A percentile compares a stretch with the other conserved stretches of the same genome.
Conservation (phyloP, 1,284 basidiomycete species). For the Schizopora paradoxa region DNA sequence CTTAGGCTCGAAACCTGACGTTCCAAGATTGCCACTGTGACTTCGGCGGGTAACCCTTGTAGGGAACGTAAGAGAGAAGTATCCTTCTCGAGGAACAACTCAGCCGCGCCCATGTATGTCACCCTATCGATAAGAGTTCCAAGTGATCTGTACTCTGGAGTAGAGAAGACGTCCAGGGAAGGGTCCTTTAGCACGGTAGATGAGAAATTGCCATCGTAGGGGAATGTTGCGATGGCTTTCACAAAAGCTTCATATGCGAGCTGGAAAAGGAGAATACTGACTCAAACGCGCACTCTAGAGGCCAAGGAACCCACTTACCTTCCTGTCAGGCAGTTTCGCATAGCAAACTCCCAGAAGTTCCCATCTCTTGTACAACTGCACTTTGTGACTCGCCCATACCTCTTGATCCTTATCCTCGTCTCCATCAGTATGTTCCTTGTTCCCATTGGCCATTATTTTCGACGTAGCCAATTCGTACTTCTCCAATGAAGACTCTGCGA, state of each 20-base stretch:
- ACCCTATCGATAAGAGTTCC: constrained; percentile 54
- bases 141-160: constrained; percentile 49
- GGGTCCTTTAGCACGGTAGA: neutral
- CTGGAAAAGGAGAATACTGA: neutral
- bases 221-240: constrained; percentile 3
- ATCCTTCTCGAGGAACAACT: constrained; percentile 46
- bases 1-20: constrained; percentile 53
- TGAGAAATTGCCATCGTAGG: neutral
- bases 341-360: constrained; percentile 77
- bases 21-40: constrained; percentile 54
- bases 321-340: constrained; percentile 65
- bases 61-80: constrained; percentile 39
- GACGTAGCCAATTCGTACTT: constrained; percentile 16
- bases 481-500: constrained; percentile 45
- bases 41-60: constrained; percentile 17
- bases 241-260: constrained; percentile 4
- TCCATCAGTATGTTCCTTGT: constrained; percentile 22
- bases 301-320: constrained; percentile 36
- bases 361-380: constrained; percentile 64
- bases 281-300: neutral
- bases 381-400: constrained; percentile 53
- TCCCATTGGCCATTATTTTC: constrained; percentile 12
- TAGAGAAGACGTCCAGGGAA: constrained; percentile 6
- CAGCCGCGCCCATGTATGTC: constrained; percentile 59
- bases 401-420: constrained; percentile 36